A percentile compares a stretch with the other conserved stretches of the same genome.
These are phyloP conservation scores for Ligustrum vulgare DNA, from an alignment of 257 asterid species.

Conservation along the genomic window DNA sequence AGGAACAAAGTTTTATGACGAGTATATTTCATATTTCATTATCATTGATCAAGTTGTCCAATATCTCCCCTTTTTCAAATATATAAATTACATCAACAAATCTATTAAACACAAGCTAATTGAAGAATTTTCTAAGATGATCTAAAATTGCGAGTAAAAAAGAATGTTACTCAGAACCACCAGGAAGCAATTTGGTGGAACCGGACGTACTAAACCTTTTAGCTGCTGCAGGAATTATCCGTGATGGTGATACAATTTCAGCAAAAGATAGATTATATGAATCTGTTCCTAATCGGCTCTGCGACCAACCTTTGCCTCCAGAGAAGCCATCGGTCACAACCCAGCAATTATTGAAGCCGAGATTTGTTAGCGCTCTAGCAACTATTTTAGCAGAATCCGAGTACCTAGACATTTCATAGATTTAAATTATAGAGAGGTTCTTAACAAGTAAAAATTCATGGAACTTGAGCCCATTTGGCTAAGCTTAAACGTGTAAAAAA, in stretches of 20 bases:
- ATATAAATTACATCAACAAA: too few relatives aligned
- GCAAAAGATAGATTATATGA: constrained; percentile 67
- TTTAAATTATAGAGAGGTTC: not conserved
- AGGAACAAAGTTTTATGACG: too few relatives aligned
- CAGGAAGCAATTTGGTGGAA: constrained; percentile 75
- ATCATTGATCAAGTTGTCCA: too few relatives aligned
- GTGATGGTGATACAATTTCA: constrained; percentile 73
- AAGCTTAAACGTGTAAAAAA: not conserved
- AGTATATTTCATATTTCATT: too few relatives aligned
- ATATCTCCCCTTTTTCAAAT: too few relatives aligned
- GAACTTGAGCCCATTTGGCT: not conserved
- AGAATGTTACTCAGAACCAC: constrained; percentile 53
- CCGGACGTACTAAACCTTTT: constrained; percentile 56
- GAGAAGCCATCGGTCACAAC: constrained; percentile 82
- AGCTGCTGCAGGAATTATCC: constrained; percentile 58
- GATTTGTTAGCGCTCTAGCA: constrained; percentile 72
- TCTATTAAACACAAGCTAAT: not conserved
- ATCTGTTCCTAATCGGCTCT: constrained; percentile 83
- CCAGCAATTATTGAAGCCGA: constrained; percentile 90
- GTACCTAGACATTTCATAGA: constrained; percentile 51
- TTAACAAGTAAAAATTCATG: not conserved
- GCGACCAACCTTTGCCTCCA: constrained; percentile 89
- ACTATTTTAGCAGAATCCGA: constrained; percentile 79
- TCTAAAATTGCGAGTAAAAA: not conserved
- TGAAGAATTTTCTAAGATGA: not conserved